Base-by-base conservation (phyloP, 148 eudicot species). In the Suaeda aralocaspica region DNA sequence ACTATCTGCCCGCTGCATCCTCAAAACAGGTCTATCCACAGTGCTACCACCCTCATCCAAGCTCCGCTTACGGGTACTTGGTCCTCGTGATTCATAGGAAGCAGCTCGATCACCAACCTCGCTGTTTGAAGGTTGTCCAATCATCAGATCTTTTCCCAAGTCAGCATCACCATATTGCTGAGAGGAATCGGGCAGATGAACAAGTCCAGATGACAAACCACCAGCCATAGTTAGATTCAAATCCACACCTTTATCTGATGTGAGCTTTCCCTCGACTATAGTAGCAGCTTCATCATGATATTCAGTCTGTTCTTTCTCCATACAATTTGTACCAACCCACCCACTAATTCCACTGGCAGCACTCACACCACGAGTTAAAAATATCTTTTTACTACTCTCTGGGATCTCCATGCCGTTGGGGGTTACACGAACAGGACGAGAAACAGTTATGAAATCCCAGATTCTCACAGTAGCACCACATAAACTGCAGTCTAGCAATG, bases 31-130 rank as follows among this genome's bases (percentile, higher is more conserved):
- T 73, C 89, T 85, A 75, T 91, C 97, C 33, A 89, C 93, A 11
- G 99, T 89, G 79, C 97, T 89, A 72, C 97, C 99, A 78, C 93
- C 93, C 78, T 91, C 99, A 30, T 95, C 99, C 79, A 91, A 76
- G 81, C 90, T 84, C 62, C 97, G 77, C 68, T 91, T 95, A 15
- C 92, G 90, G 67, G 89, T 84, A 81, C 90, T 89, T 57, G 99
- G 99, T 76, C 99, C 99, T 67, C 89, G 90, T 39, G 99, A 95
- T 82, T 91, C 97, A 86, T 80, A 89, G 31, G 99, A 95, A 78
- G 99, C 89, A 68, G 99, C 97, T 77, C 88, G 99, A 73, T 85
- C 97, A 77, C 97, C 97, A 49, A 89, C 89, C 82, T 95, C 97
- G 76, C 99, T 91, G 79, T 88, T 83, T 52, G 99, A 80, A 74